Conservation (phyloP, 108 stramenopile species). For the Nannochloropsis oceanica region DNA sequence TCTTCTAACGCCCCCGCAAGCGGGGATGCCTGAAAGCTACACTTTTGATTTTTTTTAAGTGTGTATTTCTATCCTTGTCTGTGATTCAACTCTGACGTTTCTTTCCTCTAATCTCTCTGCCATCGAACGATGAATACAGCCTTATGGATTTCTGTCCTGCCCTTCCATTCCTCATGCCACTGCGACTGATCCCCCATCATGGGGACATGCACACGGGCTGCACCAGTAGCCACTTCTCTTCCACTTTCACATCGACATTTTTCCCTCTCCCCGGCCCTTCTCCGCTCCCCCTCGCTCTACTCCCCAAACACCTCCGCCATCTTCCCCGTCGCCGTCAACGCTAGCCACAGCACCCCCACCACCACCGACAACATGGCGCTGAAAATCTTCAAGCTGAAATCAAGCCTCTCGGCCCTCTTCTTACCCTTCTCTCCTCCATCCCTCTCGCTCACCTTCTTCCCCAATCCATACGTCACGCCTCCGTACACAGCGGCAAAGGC, state of each 20-base stretch:
- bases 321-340: neutral
- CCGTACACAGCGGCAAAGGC: conserved; percentile 27
- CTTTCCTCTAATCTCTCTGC: no score
- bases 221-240: neutral
- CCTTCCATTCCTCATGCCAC: no score
- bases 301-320: neutral
- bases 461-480: conserved; percentile 4
- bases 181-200: no score
- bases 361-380: neutral
- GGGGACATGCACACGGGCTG: no score
- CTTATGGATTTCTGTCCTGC: no score
- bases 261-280: neutral
- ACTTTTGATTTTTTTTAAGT: no score
- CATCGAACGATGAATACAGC: no score
- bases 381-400: neutral
- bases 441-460: neutral
- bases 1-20: no score
- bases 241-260: no score
- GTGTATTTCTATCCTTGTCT: no score
- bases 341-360: conserved; percentile 10
- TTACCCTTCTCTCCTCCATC: neutral
- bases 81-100: no score
- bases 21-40: no score
- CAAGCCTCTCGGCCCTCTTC: neutral
- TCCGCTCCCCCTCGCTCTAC: neutral